Conservation (phyloP, 371 early-diverging fungal species). For the Gilbertella persicaria region DNA sequence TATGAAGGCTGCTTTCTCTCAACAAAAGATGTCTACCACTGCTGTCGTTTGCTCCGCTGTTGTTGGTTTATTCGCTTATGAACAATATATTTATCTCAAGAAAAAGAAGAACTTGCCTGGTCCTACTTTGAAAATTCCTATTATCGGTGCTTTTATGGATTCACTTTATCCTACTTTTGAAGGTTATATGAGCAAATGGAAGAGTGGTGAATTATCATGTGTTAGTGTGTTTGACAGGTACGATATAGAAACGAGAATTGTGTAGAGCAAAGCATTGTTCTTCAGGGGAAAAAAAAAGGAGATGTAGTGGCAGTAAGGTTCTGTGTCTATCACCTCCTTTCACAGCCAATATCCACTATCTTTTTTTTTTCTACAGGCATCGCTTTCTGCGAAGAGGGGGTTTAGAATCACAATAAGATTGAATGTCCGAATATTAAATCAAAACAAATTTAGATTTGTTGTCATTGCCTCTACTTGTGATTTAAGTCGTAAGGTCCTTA, state of each 20-base stretch:
- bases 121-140: constrained; percentile 49
- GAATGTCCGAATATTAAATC: constrained; percentile 4
- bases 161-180: constrained; percentile 59
- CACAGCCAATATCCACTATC: neutral
- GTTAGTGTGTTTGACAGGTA: constrained; percentile 58
- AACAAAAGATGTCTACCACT: constrained; percentile 40
- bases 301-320: no score
- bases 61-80: constrained; percentile 51
- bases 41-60: constrained; percentile 46
- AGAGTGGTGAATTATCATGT: constrained; percentile 56
- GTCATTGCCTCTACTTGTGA: constrained; percentile 59
- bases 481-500: constrained; percentile 51
- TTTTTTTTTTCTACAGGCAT: constrained; percentile 9
- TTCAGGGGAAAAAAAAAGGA: neutral
- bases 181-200: constrained; percentile 57
- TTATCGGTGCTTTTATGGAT: constrained; percentile 56
- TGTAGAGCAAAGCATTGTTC: neutral
- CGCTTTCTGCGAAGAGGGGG: constrained; percentile 7
- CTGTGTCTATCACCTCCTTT: neutral
- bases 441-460: constrained; percentile 38
- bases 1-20: constrained; percentile 35
- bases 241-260: neutral
- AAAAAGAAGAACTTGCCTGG: constrained; percentile 56
- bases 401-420: neutral
- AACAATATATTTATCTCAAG: constrained; percentile 50